phyloP scores from a whole-genome alignment of 257 asterid genomes.

The Oldenlandia corymbosa region DNA sequence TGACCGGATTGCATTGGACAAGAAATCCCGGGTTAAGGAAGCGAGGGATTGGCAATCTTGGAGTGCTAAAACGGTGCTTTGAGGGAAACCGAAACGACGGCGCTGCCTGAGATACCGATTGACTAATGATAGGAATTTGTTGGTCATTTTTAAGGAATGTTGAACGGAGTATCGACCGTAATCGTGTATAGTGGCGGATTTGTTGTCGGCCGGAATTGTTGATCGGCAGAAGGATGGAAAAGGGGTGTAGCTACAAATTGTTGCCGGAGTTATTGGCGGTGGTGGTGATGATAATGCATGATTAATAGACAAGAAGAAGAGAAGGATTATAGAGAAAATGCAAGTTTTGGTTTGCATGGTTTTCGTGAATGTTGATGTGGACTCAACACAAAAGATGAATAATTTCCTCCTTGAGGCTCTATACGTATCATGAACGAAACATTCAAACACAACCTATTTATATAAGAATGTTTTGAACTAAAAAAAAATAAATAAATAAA shows the following conservation, averaged over 20 bases:
- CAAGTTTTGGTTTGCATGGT: constrained; percentile 10
- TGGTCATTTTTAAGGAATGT: constrained; percentile 40
- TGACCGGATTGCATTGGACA: constrained; percentile 18
- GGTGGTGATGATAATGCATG: neutral
- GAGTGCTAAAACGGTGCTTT: constrained; percentile 38
- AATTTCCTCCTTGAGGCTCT: neutral
- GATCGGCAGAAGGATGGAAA: constrained; percentile 46
- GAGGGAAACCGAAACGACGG: constrained; percentile 5
- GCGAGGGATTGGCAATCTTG: constrained; percentile 55
- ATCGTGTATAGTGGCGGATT: constrained; percentile 43
- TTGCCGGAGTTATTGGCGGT: neutral
- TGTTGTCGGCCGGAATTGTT: constrained; percentile 34
- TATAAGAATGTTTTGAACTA: too few species aligned
- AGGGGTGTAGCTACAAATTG: constrained; percentile 50
- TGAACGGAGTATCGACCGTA: constrained; percentile 44
- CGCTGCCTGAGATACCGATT: constrained; percentile 13
- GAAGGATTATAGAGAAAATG: neutral
- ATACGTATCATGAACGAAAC: neutral
- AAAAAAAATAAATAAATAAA: too few species aligned
- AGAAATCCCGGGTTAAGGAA: constrained; percentile 39
- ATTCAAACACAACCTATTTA: neutral
- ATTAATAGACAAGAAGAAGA: neutral
- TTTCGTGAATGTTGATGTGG: neutral
- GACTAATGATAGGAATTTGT: constrained; percentile 39
- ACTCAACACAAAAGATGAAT: neutral